phyloP scores from a whole-genome alignment of 768 basidiomycete genomes.

The Mrakia frigida region DNA sequence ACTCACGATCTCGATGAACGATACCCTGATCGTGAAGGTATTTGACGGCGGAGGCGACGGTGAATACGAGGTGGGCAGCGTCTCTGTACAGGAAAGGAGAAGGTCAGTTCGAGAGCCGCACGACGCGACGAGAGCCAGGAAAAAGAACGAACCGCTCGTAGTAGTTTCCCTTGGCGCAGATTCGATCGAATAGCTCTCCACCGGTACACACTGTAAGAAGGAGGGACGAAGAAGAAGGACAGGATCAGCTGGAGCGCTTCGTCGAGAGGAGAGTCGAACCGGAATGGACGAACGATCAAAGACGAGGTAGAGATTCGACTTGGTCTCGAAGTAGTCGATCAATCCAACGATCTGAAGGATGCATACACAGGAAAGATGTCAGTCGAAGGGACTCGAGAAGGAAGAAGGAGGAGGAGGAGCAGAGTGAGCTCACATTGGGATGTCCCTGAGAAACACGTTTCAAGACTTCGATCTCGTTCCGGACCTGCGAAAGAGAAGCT shows the following conservation, averaged over 20 bases:
- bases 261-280: neutral
- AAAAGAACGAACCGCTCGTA: conserved; percentile 69
- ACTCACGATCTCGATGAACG: conserved; percentile 69
- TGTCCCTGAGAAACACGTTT: conserved; percentile 90
- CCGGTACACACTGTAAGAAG: conserved; percentile 32
- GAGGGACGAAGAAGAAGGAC: neutral
- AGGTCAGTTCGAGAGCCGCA: neutral
- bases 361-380: neutral
- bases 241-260: neutral
- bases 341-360: conserved; percentile 64
- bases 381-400: neutral
- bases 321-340: conserved; percentile 95
- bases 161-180: conserved; percentile 82
- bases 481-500: conserved; percentile 54
- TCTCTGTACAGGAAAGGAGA: conserved; percentile 53
- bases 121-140: neutral
- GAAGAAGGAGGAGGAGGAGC: neutral
- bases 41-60: conserved; percentile 76
- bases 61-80: conserved; percentile 79
- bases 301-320: conserved; percentile 87
- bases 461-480: conserved; percentile 93
- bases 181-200: conserved; percentile 97
- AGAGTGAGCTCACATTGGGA: conserved; percentile 51
- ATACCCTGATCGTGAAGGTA: conserved; percentile 89
- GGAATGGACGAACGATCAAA: conserved; percentile 56